Evolutionary conservation across 2,329 filamentous ascomycete species (phyloP), one percentile per base, ranked within the genome.

Genomic region (Neobulgaria alba): DNA sequence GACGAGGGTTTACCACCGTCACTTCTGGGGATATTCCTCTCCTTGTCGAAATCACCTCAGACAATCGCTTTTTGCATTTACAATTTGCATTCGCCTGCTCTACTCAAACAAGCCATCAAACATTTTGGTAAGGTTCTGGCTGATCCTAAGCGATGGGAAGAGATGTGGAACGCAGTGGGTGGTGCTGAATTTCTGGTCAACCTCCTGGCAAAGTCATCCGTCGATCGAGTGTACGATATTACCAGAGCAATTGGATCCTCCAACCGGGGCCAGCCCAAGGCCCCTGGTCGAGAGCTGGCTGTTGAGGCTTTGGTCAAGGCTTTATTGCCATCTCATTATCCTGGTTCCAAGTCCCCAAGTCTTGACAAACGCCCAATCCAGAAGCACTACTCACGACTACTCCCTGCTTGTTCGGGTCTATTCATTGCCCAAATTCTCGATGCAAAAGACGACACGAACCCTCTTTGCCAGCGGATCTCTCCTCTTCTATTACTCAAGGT

Each of bases 241-340:
- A 10, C 35, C 7, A 38, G 23, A 23, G 32, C 29, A 15, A 38
- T 48, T 26, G 23, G 23, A 12, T 7, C 7, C 7, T 26, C 7
- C 23, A 26, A 26, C 8, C 29, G 35, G 7, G 17, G 16, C 30
- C 5, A 29, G 21, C 19, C 23, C 30, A 47, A 37, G 16, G 17
- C 38, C 10, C 3, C 3, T 18, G 37, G 17, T n/a, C 36, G 43
- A 39, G 46, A 46, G 26, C 15, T 36, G 15, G 40, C 23, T 3
- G 38, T 48, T 18, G 43, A 46, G 36, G 43, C 31, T 16, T 33
- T 48, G 33, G 15, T 48, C 3, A 26, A 36, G 19, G 40, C 39
- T 21, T 23, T 48, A 15, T 39, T 48, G 19, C 43, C 46, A 20
- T 46, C 38, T 21, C 34, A 41, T 17, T 48, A 48, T 33, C 35